Base-by-base conservation (phyloP, 148 eudicot genomes). In the Vaccinium macrocarpon region DNA sequence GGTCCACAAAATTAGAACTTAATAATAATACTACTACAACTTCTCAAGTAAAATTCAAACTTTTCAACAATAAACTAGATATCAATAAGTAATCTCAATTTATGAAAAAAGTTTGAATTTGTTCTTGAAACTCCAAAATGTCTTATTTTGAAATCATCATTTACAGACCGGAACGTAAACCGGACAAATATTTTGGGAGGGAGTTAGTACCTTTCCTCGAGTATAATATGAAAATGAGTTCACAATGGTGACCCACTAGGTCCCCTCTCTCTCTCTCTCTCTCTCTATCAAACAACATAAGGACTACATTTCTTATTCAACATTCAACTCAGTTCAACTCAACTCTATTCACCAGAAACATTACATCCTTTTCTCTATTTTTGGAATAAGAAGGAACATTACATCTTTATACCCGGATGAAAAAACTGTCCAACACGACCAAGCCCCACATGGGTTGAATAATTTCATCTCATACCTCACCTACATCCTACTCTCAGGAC, bases 391-490 rank as follows among this genome's bases (percentile, higher is more conserved):
- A 38, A 12, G 52, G n/a, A 55, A 66, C 2, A 64, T 27, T 68
- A 66, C 82, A 84, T 62, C 32, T 49, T 27, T 8, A 84, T 84
- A 78, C 85, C 64, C 61, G 14, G 81, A 35, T 21, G 78, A 53
- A 81, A 85, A 76, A 81, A 74, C 46, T 85, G 73, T 75, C 42
- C 38, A 13, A 74, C 51, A 72, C 53, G 51, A 19, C 29, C 50
- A 29, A 27, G 55, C 57, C 42, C 56, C 42, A 18, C 56, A 35
- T 42, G 73, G 50, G 35, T 32, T 27, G n/a, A 23, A 32, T 51
- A 61, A 81, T 21, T 13, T 77, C 78, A 81, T 84, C 84, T 81
- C 79, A 81, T 55, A 84, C 66, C 88, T 59, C 59, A 75, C 70
- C 86, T 64, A 80, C 38, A 59, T 13, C 73, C 68, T 35, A 80